Evolutionary conservation across 139 green algal genomes (phyloP), one percentile per base, ranked within the genome.

Genomic region (Pleodorina starrii): DNA sequence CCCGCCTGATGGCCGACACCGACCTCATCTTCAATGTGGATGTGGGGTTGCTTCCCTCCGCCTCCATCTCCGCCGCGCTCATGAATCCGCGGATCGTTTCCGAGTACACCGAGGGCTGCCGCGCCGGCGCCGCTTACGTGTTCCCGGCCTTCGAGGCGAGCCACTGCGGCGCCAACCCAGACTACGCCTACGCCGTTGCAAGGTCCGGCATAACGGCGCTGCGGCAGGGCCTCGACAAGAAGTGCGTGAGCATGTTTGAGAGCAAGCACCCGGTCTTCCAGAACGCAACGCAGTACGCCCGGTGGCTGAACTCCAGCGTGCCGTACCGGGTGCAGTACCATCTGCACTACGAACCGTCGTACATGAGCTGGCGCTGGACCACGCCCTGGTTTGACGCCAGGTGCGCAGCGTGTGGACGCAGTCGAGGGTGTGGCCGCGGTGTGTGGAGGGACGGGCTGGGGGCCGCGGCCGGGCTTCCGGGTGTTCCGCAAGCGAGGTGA

Each of bases 1-100:
- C 91, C 0, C 84, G 91, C 0, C 84, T 93, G 5, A 68, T 93
- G 48, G 91, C 91, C 0, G 91, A 93, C 54, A 92, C 91, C 0
- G 87, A 90, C 21, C 84, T 93, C 27, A 89, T 93, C 17, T 79
- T 88, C 10, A 93, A 93, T 78, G 92, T 93, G 9, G 91, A 93
- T 71, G 91, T 93, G 69, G 91, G 92, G 60, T 92, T 93, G 91
- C 60, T 93, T 1, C 91, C 91, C 21, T 90, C 81, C 1, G 23
- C 59, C 36, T 59, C 59, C 46, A 82, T 85, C 38, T 86, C 76
- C 0, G 32, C 60, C 0, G 86, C 59, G 0, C n/a, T 78, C 3
- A 21, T 29, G 0, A 21, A 66, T n/a, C 17, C 42, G 10, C 27
- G 21, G 2, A 29, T 12, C 3, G 42, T 57, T 10, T 32, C 57